Evolutionary conservation across 495 filamentous ascomycete species (phyloP).

Genomic region (Aspergillus olivimuriae): DNA sequence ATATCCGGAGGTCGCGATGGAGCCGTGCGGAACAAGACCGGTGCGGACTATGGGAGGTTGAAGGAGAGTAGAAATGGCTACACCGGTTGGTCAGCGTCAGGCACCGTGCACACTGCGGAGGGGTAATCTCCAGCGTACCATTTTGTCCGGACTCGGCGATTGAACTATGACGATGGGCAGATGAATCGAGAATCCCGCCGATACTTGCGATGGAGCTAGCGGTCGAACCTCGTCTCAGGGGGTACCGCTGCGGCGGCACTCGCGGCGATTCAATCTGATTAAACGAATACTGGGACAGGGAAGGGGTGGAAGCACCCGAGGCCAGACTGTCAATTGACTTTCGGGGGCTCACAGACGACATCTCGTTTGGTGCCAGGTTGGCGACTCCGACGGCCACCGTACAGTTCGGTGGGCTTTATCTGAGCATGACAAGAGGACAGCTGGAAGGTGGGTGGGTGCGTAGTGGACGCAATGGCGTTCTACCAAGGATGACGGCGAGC

Average conservation of each 20-base stretch:
- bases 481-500: not conserved
- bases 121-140: slow-evolving; percentile 39
- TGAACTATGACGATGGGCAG: slow-evolving; percentile 45
- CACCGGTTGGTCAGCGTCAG: slow-evolving; percentile 5
- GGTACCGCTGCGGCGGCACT: slow-evolving; percentile 36
- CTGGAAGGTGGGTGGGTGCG: not conserved
- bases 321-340: slow-evolving; percentile 65
- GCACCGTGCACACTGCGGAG: slow-evolving; percentile 1
- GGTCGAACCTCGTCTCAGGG: slow-evolving; percentile 67
- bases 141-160: slow-evolving; percentile 76
- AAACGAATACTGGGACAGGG: slow-evolving; percentile 54
- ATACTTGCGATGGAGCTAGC: slow-evolving; percentile 83
- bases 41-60: slow-evolving; percentile 88
- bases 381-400: slow-evolving; percentile 35
- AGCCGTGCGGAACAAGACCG: slow-evolving; percentile 69
- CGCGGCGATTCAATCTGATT: slow-evolving; percentile 39
- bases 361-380: slow-evolving; percentile 40
- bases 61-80: slow-evolving; percentile 88
- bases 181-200: slow-evolving; percentile 66
- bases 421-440: slow-evolving; percentile 38
- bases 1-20: slow-evolving; percentile 59
- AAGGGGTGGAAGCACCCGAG: slow-evolving; percentile 43
- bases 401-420: slow-evolving; percentile 30
- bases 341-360: slow-evolving; percentile 60
- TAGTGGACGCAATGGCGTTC: slow-evolving; percentile 1